Percentiles rank a stretch among this genome's conserved stretches.
Evolutionary conservation across 2,329 filamentous ascomycete genomes (phyloP).

Genomic region (Lachnellula willkommii): DNA sequence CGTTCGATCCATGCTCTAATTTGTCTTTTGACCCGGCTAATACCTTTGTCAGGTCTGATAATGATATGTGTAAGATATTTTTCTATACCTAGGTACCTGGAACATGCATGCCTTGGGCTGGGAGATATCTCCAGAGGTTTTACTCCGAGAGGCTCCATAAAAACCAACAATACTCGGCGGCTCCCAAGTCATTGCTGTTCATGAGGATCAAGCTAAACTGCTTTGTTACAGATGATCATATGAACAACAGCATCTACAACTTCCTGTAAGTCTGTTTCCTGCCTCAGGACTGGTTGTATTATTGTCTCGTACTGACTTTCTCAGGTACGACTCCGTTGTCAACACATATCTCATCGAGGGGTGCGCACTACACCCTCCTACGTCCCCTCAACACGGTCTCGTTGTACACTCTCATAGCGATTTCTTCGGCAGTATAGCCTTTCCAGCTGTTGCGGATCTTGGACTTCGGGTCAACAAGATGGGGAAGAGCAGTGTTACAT

Average conservation of each 20-base stretch:
- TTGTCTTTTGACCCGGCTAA: neutral
- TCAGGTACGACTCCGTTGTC: conserved; percentile 78
- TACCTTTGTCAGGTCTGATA: conserved; percentile 66
- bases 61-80: conserved; percentile 64
- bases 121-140: too few species aligned
- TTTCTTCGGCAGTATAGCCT: conserved; percentile 76
- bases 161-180: too few species aligned
- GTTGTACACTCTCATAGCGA: conserved; percentile 82
- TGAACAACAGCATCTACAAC: conserved; percentile 88
- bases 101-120: too few species aligned
- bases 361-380: conserved; percentile 67
- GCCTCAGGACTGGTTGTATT: too few species aligned
- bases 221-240: conserved; percentile 48
- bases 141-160: too few species aligned
- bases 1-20: conserved; percentile 7
- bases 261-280: conserved; percentile 52
- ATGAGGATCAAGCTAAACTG: too few species aligned
- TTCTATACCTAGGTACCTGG: too few species aligned
- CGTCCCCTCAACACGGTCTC: conserved; percentile 69
- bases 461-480: conserved; percentile 78
- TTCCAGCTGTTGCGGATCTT: conserved; percentile 76
- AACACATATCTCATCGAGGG: conserved; percentile 81
- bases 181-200: too few species aligned
- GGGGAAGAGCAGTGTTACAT: conserved; percentile 80
- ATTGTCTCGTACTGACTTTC: neutral